Percentiles rank a stretch among this genome's conserved stretches.
phyloP scores from a whole-genome alignment of 1,284 basidiomycete species.

The Cutaneotrichosporon sp. region DNA sequence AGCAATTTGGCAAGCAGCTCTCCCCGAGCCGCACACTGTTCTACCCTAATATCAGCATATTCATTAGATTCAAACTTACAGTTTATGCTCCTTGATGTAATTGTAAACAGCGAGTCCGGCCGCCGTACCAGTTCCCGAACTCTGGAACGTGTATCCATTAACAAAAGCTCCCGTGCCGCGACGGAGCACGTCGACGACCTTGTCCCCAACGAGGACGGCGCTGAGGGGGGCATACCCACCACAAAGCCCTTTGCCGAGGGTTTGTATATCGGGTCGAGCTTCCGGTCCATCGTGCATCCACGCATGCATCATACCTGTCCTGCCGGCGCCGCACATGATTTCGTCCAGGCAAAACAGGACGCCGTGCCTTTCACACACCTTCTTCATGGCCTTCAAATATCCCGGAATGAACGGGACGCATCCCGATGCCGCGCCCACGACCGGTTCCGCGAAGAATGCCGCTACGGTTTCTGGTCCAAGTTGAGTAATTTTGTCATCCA shows the following conservation, averaged over 20 bases:
- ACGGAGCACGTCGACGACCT: constrained; percentile 67
- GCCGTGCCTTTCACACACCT: constrained; percentile 80
- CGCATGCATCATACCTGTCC: constrained; percentile 71
- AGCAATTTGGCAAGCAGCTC: constrained; percentile 64
- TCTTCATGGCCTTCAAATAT: constrained; percentile 65
- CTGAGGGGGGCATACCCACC: constrained; percentile 84
- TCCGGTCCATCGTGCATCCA: constrained; percentile 69
- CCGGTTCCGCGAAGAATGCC: constrained; percentile 52
- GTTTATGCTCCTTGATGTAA: constrained; percentile 23
- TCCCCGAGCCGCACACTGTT: constrained; percentile 65
- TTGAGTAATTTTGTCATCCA: constrained; percentile 76
- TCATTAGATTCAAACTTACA: constrained; percentile 22
- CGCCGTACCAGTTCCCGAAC: constrained; percentile 70
- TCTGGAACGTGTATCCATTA: constrained; percentile 85
- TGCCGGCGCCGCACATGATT: constrained; percentile 82
- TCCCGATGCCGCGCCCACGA: constrained; percentile 76
- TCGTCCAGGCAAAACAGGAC: constrained; percentile 84
- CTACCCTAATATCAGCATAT: constrained; percentile 50
- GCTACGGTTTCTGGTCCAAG: constrained; percentile 72
- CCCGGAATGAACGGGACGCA: constrained; percentile 41
- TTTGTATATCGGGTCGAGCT: constrained; percentile 70
- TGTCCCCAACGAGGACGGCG: constrained; percentile 70
- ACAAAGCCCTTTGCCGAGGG: constrained; percentile 79
- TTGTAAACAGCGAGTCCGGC: constrained; percentile 68
- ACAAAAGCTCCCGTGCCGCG: constrained; percentile 61